A percentile compares a stretch with the other conserved stretches of the same genome.
phyloP scores from a whole-genome alignment of 108 stramenopile genomes.

The Fistulifera pelliculosa region DNA sequence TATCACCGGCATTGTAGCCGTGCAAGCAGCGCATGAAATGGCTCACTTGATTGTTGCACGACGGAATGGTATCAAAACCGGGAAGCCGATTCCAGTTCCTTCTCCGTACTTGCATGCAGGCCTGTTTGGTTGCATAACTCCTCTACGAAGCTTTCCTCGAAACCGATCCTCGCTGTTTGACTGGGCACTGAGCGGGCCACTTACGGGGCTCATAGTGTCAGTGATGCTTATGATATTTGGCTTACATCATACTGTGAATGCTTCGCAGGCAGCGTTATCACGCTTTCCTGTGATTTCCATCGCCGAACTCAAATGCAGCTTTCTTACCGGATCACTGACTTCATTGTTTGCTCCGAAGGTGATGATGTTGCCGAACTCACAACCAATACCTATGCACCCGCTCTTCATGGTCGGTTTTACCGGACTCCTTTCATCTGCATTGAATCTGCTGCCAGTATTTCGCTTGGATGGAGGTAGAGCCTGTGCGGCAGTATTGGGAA shows the following conservation, averaged over 20 bases:
- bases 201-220: conserved; percentile 19
- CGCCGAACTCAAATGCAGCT: conserved; percentile 55
- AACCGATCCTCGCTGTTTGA: conserved; percentile 38
- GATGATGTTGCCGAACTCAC: conserved; percentile 55
- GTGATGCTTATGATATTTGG: conserved; percentile 23
- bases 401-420: conserved; percentile 67
- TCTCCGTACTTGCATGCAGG: conserved; percentile 37
- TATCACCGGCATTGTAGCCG: conserved; percentile 41
- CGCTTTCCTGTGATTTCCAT: conserved; percentile 54
- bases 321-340: conserved; percentile 48
- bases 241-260: conserved; percentile 14
- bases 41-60: conserved; percentile 52
- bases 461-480: conserved; percentile 87
- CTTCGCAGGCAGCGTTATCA: conserved; percentile 19
- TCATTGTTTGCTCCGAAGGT: conserved; percentile 49
- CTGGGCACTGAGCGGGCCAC: conserved; percentile 35
- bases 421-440: conserved; percentile 73
- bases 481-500: conserved; percentile 52
- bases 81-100: conserved; percentile 53
- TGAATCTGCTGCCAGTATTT: conserved; percentile 86
- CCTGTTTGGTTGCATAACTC: conserved; percentile 57
- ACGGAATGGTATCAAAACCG: conserved; percentile 35
- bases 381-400: conserved; percentile 83
- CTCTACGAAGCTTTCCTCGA: conserved; percentile 59
- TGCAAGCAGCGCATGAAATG: conserved; percentile 50